Base-by-base conservation (phyloP, 2,329 filamentous ascomycete species). In the Monosporascus sp. region DNA sequence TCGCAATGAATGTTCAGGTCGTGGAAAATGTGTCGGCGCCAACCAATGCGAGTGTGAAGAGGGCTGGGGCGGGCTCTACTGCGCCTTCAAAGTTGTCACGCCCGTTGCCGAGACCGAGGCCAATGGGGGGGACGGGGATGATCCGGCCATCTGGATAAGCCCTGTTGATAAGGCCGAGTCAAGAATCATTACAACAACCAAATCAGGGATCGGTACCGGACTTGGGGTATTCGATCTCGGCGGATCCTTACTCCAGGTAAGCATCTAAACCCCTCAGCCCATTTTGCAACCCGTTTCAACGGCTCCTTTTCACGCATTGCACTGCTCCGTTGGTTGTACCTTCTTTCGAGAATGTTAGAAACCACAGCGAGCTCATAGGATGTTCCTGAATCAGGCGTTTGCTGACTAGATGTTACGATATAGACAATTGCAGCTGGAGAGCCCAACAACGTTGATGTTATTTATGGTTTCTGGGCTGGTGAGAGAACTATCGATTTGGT, bases 371-470 rank as follows among this genome's bases (percentile, higher is more conserved):
- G 27, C 27, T 14, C 11, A 14, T 31, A 31, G 11, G 9, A 31
- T 3, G 27, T 14, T 14, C 27, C 27, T 31, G 27, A 31, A 14
- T 31, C 27, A 31, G 3, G 3, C 27, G 9, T 31, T 14, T 31
- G 27, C 27, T 31, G 27, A 31, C 27, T 11, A 31, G 11, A 31
- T 14, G 27, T 31, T 31, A 9, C 9, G 27, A 31, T 31, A 31
- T 31, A 31, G 59, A 69, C 70, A 3, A 66, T 78, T 7, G 53
- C 63, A 0, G 77, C 77, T 0, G 71, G 69, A 1, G 69, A 81
- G 51, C 79, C 79, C 0, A 80, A 81, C 55, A 81, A 82, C 38
- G 77, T 81, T 1, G 79, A 82, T 49, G 69, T 81, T 26, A 78
- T 82, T 43, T 81, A 80, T 51, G 70, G 69, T 9, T 76, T 82